phyloP scores from a whole-genome alignment of 78 protist species.

The Chrysochromulina parva region DNA sequence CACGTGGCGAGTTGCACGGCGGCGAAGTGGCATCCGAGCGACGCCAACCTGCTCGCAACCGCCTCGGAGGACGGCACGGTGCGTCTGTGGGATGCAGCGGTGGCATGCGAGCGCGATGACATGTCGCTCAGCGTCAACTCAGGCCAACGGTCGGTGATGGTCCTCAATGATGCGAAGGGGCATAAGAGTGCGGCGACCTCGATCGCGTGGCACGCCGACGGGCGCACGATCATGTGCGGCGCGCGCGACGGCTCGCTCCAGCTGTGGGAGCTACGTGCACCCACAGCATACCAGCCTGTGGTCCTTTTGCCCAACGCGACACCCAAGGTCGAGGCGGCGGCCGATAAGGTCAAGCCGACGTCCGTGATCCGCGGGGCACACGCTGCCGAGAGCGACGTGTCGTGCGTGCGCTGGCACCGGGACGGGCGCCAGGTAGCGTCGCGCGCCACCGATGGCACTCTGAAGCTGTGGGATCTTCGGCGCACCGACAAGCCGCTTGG shows the following conservation, averaged over 20 bases:
- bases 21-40: neutral
- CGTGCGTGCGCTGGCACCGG: neutral
- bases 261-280: neutral
- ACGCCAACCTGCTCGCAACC: neutral
- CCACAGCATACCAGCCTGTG: neutral
- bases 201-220: neutral
- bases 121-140: neutral
- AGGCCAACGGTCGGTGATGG: neutral
- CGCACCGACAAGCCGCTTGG: neutral
- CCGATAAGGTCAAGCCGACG: neutral
- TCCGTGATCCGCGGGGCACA: neutral
- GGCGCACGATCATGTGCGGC: neutral
- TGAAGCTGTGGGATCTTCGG: neutral
- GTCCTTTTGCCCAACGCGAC: too few species aligned
- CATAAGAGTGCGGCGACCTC: neutral
- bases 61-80: neutral
- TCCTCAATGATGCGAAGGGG: neutral
- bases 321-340: too few species aligned
- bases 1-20: conserved; percentile 8
- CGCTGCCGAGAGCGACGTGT: neutral
- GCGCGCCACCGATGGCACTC: neutral
- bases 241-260: neutral
- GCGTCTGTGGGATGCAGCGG: conserved; percentile 14
- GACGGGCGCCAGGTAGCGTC: neutral
- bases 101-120: neutral